Base-by-base conservation (phyloP, 495 filamentous ascomycete species). In the Xylaria venustula region DNA sequence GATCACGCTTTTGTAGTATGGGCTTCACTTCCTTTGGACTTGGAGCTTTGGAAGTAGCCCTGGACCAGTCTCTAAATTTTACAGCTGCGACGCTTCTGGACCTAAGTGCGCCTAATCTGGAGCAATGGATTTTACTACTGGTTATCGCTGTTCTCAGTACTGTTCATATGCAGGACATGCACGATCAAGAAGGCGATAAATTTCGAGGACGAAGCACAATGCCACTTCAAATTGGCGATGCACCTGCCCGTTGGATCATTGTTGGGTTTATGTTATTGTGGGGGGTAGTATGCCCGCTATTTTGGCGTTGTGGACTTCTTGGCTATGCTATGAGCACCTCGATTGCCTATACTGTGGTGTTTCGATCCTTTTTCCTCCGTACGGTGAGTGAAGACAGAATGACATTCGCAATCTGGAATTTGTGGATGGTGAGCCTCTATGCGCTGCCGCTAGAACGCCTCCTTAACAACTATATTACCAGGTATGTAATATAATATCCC, bases 91-190 rank as follows among this genome's bases (percentile, higher is more conserved):
- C 44, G 3, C 7, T 47, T 22, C 44, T 47, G 3, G 44, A 47
- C 23, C 44, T 47, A n/a, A 47, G 19, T n/a, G 23, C 30, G 4
- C 23, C 48, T 4, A 52, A 28, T n/a, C 65, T 45, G 17, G 45
- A 37, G n/a, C 59, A 54, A 9, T 86, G 83, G 83, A 54, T 80
- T 1, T 54, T 47, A 0, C 74, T 83, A 1, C 66, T 82, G n/a
- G 61, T 70, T 17, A 61, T 58, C 5, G 66, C 80, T n/a, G 70
- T 85, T 25, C 66, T 79, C 17, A 76, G 73, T 0, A 85, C 81
- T 12, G 64, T 83, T 28, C 79, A 83, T 8, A 63, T 76, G 0
- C 81, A 84, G 63, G 82, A 84, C 57, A 66, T 85, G 30, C 65
- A 71, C 7, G 81, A 84, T 53, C 72, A 77, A 52, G 67, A 61